Evolutionary conservation across 139 green algal genomes (phyloP), one percentile per base, ranked within the genome.

Genomic region (Eudorina sp.): DNA sequence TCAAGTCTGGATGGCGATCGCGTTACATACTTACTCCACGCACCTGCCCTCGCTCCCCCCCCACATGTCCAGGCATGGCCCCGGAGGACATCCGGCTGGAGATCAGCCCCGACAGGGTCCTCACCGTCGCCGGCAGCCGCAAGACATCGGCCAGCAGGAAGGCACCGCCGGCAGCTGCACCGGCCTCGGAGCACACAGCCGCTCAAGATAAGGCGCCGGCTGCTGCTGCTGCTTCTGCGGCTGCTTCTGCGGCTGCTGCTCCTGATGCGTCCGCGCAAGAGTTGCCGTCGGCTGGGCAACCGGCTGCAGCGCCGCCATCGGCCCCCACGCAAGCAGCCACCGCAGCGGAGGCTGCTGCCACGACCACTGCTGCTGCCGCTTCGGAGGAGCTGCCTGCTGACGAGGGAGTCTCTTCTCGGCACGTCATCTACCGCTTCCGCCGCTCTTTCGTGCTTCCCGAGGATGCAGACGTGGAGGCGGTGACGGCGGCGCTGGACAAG

Each of bases 41-140:
- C 4, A 1, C 62, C n/a, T 27, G 5, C 5, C n/a, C 16, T 38
- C 19, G n/a, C 4, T 9, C 62, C n/a, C 29, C 7, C 5, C n/a
- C 62, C 29, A 68, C 55, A 29, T 11, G 21, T 29, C 8, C 80
- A 86, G 80, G 80, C 31, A 86, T 86, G 80, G 80, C 25, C 16
- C 41, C 77, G 43, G 60, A 86, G n/a, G 80, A 86, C 34, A 18
- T 86, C 9, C 48, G 3, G 1, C 7, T 86, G 0, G 60, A 64
- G 60, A 27, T 86, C 41, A 78, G 43, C 62, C 80, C 80, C 38
- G 80, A 86, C 23, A 29, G 62, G 19, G 40, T 86, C 43, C 62
- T 86, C 60, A 78, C 80, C 60, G 66, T 86, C 62, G n/a, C 62
- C n/a, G 80, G 80, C 60, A 77, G 43, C 80, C 80, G 80, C 53